Evolutionary conservation across 768 basidiomycete genomes (phyloP).

Genomic region (Strobilomyces dryophilus): DNA sequence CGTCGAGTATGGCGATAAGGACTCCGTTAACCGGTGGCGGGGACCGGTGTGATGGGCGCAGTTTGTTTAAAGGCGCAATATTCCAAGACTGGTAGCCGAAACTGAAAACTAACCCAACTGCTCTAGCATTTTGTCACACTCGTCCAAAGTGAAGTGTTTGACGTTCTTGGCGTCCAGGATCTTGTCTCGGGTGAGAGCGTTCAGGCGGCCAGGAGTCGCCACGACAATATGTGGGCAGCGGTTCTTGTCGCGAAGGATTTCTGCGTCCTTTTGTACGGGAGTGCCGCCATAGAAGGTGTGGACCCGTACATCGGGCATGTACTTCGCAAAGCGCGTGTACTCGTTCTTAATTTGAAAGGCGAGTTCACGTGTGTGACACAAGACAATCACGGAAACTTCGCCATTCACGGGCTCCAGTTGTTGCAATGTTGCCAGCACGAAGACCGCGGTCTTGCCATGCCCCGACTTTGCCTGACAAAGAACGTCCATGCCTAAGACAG

Average conservation of each 20-base stretch:
- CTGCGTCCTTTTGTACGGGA: constrained; percentile 89
- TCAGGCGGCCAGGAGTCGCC: constrained; percentile 95
- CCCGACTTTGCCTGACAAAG: constrained; percentile 99
- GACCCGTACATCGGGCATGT: constrained; percentile 98
- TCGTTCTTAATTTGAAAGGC: constrained; percentile 99
- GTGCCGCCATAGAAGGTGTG: constrained; percentile 98
- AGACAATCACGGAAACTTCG: constrained; percentile 95
- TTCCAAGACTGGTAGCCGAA: constrained; percentile 51
- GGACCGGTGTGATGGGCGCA: constrained; percentile 38
- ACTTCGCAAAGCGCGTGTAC: constrained; percentile 98
- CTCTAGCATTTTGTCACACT: constrained; percentile 99
- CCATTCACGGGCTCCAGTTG: constrained; percentile 98
- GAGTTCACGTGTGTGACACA: constrained; percentile 98
- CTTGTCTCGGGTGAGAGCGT: constrained; percentile 95
- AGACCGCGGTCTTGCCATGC: constrained; percentile 98
- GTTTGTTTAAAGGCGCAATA: constrained; percentile 45
- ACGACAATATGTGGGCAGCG: constrained; percentile 99
- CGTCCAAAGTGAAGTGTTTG: constrained; percentile 99
- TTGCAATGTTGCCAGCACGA: constrained; percentile 95
- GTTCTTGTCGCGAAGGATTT: constrained; percentile 88
- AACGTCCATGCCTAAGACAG: constrained; percentile 98
- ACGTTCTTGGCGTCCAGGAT: constrained; percentile 91
- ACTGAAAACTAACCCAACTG: constrained; percentile 99
- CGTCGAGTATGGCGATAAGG: constrained; percentile 37
- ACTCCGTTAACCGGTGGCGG: constrained; percentile 27